Conservation (phyloP, 495 filamentous ascomycete species). For the Penicillium robsamsonii region DNA sequence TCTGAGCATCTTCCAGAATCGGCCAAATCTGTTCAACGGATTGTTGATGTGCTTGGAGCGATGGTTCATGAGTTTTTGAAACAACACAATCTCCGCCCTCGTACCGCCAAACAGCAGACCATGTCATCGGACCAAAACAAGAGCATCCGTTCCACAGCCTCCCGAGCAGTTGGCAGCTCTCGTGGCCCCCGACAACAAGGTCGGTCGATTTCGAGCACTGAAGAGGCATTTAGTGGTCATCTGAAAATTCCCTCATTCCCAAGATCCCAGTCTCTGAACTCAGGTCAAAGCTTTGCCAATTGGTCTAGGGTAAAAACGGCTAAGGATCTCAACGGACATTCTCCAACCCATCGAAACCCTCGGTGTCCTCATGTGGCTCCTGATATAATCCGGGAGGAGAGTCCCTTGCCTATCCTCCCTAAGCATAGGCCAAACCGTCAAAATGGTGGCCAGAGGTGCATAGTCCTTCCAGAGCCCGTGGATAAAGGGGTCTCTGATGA, state of each 20-base stretch:
- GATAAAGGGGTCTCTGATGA: neutral
- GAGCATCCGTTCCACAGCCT: neutral
- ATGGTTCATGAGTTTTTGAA: slow-evolving; percentile 67
- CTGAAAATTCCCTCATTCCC: slow-evolving; percentile 40
- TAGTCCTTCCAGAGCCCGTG: neutral
- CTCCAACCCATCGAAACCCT: neutral
- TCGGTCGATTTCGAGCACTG: slow-evolving; percentile 13
- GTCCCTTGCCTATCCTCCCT: neutral
- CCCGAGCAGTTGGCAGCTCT: neutral
- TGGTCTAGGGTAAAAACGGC: slow-evolving; percentile 72
- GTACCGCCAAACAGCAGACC: slow-evolving; percentile 21
- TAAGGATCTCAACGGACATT: slow-evolving; percentile 19
- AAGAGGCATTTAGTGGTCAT: slow-evolving; percentile 26
- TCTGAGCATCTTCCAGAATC: slow-evolving; percentile 36
- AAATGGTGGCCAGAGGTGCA: neutral
- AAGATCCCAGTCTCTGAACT: slow-evolving; percentile 14
- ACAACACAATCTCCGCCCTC: slow-evolving; percentile 62
- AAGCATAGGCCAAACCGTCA: neutral
- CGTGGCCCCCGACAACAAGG: neutral
- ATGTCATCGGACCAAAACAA: slow-evolving; percentile 3
- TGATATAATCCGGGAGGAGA: neutral
- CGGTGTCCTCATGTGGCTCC: neutral
- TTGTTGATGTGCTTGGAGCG: slow-evolving; percentile 59
- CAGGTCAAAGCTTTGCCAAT: slow-evolving; percentile 44
- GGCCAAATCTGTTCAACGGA: slow-evolving; percentile 47